Percentiles rank a stretch among this genome's conserved stretches.
Evolutionary conservation across 345 rosid genomes (phyloP).

Genomic region (Aquilaria sinensis): DNA sequence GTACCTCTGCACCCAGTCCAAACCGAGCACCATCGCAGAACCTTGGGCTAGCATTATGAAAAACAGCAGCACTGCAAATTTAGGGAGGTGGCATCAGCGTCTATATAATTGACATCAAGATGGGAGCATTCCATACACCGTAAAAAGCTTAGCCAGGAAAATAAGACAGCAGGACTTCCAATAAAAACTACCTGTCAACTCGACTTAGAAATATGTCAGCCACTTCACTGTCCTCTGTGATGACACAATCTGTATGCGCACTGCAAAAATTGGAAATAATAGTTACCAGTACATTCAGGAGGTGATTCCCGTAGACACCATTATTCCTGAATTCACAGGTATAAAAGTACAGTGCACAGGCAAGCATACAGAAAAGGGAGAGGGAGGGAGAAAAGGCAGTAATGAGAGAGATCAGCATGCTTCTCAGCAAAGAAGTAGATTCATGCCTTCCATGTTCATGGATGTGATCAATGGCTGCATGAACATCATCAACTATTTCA

Average conservation of each 20-base stretch:
- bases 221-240: conserved; percentile 66
- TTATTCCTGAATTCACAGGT: neutral
- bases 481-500: conserved; percentile 84
- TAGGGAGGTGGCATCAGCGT: neutral
- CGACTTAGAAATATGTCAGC: conserved; percentile 73
- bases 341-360: neutral
- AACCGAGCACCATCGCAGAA: conserved; percentile 97
- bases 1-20: conserved; percentile 99
- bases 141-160: neutral
- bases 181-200: conserved; percentile 66
- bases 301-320: neutral
- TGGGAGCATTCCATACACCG: neutral
- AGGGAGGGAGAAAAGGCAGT: neutral
- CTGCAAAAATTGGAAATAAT: conserved; percentile 33
- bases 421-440: neutral
- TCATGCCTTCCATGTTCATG: conserved; percentile 85
- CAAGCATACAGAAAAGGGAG: neutral
- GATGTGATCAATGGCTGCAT: conserved; percentile 79
- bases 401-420: neutral
- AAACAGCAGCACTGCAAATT: conserved; percentile 87
- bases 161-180: neutral
- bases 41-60: conserved; percentile 97
- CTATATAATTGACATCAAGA: neutral
- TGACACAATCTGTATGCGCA: conserved; percentile 90
- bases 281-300: neutral